Conservation (phyloP, 2,329 filamentous ascomycete species). For the Arthrobotrys iridis region DNA sequence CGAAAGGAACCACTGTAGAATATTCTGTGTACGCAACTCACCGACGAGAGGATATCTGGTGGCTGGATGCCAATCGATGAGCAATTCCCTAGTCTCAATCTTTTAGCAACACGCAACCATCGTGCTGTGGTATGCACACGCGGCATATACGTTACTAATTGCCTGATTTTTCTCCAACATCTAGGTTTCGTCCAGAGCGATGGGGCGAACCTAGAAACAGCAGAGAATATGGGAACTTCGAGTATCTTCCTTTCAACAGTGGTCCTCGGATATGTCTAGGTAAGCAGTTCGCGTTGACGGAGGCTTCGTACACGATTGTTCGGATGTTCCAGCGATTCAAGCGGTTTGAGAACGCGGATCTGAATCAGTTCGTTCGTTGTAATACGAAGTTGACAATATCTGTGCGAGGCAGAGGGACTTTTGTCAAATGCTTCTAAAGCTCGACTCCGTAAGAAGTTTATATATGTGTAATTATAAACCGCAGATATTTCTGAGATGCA, state of each 20-base stretch:
- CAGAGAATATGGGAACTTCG: conserved; percentile 1
- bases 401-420: conserved; percentile 6
- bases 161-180: background rate
- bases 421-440: background rate
- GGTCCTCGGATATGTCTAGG: conserved; percentile 79
- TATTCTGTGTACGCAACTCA: conserved; percentile 80
- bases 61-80: conserved; percentile 63
- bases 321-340: conserved; percentile 60
- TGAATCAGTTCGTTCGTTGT: conserved; percentile 18
- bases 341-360: conserved; percentile 18
- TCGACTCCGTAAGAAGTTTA: no score
- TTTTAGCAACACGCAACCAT: no score
- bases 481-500: no score
- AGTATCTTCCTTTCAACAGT: conserved; percentile 78
- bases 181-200: conserved; percentile 32
- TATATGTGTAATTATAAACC: no score
- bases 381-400: conserved; percentile 17
- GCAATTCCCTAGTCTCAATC: background rate
- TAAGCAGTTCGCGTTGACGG: conserved; percentile 75
- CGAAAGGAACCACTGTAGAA: conserved; percentile 72
- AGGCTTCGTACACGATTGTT: conserved; percentile 60
- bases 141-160: background rate
- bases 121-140: no score
- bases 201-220: conserved; percentile 6
- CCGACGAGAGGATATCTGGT: conserved; percentile 72